These are phyloP conservation scores for Pseudocercospora cruenta DNA, from an alignment of 2,329 filamentous ascomycete species.

Conservation along the genomic window DNA sequence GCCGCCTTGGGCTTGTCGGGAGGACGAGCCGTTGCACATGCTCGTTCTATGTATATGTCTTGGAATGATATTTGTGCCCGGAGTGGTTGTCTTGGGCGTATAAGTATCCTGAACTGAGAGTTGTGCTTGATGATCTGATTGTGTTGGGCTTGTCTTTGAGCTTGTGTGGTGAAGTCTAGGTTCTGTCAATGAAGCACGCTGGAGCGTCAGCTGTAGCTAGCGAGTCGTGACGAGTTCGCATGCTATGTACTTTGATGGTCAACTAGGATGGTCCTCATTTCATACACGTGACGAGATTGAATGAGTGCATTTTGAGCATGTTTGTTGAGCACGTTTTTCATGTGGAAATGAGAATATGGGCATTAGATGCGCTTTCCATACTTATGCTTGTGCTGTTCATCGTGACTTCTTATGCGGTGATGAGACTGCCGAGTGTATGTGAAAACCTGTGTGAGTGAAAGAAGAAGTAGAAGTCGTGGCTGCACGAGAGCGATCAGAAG, in stretches of 20 bases:
- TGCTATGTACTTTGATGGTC: conserved; percentile 1
- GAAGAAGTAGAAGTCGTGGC: background rate
- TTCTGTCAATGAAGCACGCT: background rate
- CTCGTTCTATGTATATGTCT: background rate
- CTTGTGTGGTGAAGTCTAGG: background rate
- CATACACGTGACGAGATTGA: conserved; percentile 2
- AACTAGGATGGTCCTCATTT: conserved; percentile 1
- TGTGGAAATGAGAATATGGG: background rate
- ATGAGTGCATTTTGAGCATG: conserved; percentile 10
- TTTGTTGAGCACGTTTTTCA: conserved; percentile 1
- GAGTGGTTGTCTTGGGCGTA: too few relatives aligned
- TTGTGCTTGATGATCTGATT: background rate
- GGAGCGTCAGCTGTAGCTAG: background rate
- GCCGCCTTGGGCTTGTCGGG: conserved; percentile 29
- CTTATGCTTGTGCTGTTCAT: background rate
- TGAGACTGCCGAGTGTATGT: too few relatives aligned
- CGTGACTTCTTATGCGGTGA: background rate
- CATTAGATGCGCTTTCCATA: background rate
- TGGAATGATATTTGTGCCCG: too few relatives aligned
- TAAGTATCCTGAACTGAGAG: background rate
- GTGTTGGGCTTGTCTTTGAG: background rate
- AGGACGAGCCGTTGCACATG: conserved; percentile 33
- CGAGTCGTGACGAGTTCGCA: background rate
- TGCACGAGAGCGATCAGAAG: too few relatives aligned
- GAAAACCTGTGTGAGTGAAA: background rate